phyloP scores from a whole-genome alignment of 495 filamentous ascomycete genomes.

The Tuber melanosporum region DNA sequence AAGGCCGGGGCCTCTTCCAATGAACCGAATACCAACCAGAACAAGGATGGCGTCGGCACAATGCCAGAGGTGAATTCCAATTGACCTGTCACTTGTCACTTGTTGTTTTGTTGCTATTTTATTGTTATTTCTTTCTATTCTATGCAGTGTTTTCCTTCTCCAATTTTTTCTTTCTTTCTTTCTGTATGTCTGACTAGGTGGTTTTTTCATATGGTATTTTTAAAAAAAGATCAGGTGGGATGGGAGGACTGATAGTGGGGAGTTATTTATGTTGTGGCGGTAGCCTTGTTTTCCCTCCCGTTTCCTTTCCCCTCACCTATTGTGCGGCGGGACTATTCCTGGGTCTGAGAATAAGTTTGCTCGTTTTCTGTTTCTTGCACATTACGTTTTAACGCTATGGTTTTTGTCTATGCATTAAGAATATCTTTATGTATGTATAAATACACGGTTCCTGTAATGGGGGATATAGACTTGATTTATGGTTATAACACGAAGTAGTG shows the following conservation, averaged over 20 bases:
- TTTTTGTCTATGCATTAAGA: neutral
- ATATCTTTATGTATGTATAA: neutral
- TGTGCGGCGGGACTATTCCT: neutral
- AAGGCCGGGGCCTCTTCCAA: conserved; percentile 15
- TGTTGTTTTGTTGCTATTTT: neutral
- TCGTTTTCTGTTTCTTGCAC: neutral
- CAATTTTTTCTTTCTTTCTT: neutral
- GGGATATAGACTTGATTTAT: neutral
- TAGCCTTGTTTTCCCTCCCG: neutral
- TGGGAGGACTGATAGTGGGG: conserved; percentile 17
- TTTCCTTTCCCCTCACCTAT: conserved; percentile 1
- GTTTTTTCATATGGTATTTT: neutral
- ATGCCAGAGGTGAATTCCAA: conserved; percentile 10
- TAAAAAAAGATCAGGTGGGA: conserved; percentile 11
- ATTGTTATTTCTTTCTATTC: conserved; percentile 22
- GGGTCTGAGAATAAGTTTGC: neutral
- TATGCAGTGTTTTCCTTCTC: conserved; percentile 7
- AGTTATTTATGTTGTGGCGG: conserved; percentile 9
- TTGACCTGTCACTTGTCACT: neutral
- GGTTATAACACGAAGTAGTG: neutral
- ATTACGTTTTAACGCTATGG: neutral
- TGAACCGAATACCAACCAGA: neutral
- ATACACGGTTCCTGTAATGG: neutral
- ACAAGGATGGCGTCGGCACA: conserved; percentile 21
- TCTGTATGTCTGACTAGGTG: too few relatives aligned